Conservation (phyloP, 257 asterid genomes). For the Przewalskia tangutica region DNA sequence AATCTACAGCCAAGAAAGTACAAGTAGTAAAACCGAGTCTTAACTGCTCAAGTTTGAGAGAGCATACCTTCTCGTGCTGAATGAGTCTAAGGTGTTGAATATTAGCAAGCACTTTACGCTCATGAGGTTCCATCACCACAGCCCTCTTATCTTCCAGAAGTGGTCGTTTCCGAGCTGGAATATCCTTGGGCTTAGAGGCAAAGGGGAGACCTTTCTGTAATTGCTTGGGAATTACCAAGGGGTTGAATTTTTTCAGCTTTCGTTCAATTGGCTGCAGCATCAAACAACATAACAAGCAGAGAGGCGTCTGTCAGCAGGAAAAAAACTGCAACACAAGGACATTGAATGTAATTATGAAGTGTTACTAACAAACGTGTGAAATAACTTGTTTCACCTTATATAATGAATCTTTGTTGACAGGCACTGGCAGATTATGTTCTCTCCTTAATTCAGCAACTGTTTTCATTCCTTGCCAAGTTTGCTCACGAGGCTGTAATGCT, state of each 20-base stretch:
- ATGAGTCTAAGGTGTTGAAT: slow-evolving; percentile 67
- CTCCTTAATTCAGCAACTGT: slow-evolving; percentile 82
- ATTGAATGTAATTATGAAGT: background rate
- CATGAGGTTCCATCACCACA: slow-evolving; percentile 78
- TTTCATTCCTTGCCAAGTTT: slow-evolving; percentile 88
- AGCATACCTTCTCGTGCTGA: slow-evolving; percentile 50
- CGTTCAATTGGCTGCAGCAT: slow-evolving; percentile 67
- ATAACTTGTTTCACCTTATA: slow-evolving; percentile 44
- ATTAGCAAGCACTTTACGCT: slow-evolving; percentile 52
- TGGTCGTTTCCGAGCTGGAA: slow-evolving; percentile 33
- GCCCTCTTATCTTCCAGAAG: slow-evolving; percentile 52
- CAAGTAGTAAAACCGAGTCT: background rate
- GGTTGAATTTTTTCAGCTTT: slow-evolving; percentile 73
- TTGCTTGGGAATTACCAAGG: slow-evolving; percentile 66
- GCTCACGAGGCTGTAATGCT: slow-evolving; percentile 77
- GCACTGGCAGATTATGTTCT: slow-evolving; percentile 55
- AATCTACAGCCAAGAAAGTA: background rate
- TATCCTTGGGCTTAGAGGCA: slow-evolving; percentile 67
- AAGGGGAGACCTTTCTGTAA: slow-evolving; percentile 70
- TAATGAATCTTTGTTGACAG: slow-evolving; percentile 82
- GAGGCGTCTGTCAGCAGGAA: background rate
- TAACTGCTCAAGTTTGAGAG: background rate
- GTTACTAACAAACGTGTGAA: background rate
- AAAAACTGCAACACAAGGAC: background rate
- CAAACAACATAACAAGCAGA: background rate